Base-by-base conservation (phyloP, 2,329 filamentous ascomycete species). In the Aschersonia sp. region DNA sequence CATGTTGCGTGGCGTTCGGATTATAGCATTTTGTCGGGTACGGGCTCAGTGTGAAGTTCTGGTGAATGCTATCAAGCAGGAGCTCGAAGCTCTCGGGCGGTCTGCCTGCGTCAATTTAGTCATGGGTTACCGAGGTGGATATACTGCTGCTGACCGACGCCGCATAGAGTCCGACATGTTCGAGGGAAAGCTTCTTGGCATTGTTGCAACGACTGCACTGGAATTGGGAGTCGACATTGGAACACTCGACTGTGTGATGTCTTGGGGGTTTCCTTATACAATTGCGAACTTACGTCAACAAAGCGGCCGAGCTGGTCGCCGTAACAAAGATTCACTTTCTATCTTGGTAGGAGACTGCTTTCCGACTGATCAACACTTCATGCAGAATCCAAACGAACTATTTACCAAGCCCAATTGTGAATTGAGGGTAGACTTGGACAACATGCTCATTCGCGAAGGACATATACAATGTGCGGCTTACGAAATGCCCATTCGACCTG, bases 191-290 rank as follows among this genome's bases (percentile, higher is more conserved):
- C 72, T 98, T 1, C 74, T 95, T 51, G 92, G 92, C 1, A 94
- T 98, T 48, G 81, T 98, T 32, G 90, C 90, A 2, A 98, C 92
- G 0, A 94, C 83, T 47, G 92, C 92, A 1, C 72, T 98, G 3
- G 92, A 98, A 60, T 70, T 98, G 1, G 92, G 92, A 31, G 87
- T 98, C 41, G 92, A 98, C 60, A 97, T 98, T 54, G 92, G 92
- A 12, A 86, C 84, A 1, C 70, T 98, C 7, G 92, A 98, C 63
- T 92, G 89, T 47, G 92, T 98, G 10, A 74, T 98, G 51, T 95
- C 87, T 0, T 84, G 94, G 59, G 90, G 90, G 0, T 98, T 98
- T 52, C 92, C 92, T 0, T 95, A 95, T 57, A 94, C 87, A 0
- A 95, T 98, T 50, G 84, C 92, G 35, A 97, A 97, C 58, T 70